Base-by-base conservation (phyloP, 2,329 filamentous ascomycete species). In the Fusarium penzigii region DNA sequence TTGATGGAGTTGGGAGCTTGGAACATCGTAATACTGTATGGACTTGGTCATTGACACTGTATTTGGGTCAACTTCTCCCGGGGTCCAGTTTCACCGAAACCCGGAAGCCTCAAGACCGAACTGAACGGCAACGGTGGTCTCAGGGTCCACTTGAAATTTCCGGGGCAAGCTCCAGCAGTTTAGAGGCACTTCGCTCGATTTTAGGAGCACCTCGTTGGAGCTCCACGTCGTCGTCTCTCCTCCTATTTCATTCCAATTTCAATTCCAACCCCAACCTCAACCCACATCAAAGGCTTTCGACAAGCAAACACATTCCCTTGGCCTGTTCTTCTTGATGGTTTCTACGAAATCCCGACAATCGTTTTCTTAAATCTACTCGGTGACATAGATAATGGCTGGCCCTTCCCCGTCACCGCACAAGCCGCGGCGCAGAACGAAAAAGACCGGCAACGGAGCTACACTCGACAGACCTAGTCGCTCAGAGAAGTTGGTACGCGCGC, bases 321-420 rank as follows among this genome's bases (percentile, higher is more conserved):
- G 39, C 32, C 40, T 49, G 46, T 48, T 52, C 41, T 47, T 52
- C 46, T 55, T 57, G 32, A 60, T 63, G 62, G 65, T 46, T 25
- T 5, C 20, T 25, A 25, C 20, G 20, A 25, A 25, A 25, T 25
- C 4, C 20, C 20, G 44, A 55, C 51, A 48, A 39, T 51, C 54
- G 46, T 49, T 53, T 52, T 20, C 46, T 40, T 44, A 46, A 17
- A 17, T 42, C 49, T n/a, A 39, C 42, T 54, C 45, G 44, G 50
- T 53, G 32, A 25, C 49, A 62, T 53, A 48, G 70, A 69, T 68
- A 67, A 83, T 83, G 78, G 76, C 76, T 63, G 74, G 73, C 60
- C 74, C 81, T 57, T 77, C 80, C 53, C 76, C 81, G 48, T 78
- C 80, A 56, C 77, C 81, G 46, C 83, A 84, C 65, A 86, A 85